Conservation (phyloP, 345 rosid species). For the Cardamine chenopodiifolia region DNA sequence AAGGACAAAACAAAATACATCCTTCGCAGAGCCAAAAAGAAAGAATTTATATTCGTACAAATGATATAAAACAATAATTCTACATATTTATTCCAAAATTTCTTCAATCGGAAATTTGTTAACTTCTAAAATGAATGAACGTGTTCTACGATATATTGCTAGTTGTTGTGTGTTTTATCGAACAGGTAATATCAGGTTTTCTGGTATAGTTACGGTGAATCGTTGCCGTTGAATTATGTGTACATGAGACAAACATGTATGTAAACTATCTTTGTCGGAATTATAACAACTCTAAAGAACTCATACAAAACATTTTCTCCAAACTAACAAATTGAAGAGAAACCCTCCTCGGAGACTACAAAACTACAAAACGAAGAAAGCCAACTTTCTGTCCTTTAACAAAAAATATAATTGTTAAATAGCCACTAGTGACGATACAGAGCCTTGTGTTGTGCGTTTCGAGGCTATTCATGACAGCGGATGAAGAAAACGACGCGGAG, state of each 20-base stretch:
- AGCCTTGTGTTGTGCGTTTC: slow-evolving; percentile 54
- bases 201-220: not conserved
- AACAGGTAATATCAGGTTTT: not conserved
- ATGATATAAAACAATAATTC: not conserved
- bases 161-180: slow-evolving; percentile 5
- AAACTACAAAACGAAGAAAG: not conserved
- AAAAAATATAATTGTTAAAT: too few species aligned
- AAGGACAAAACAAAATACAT: not conserved
- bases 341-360: not conserved
- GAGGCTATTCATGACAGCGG: slow-evolving; percentile 56
- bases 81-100: too few species aligned
- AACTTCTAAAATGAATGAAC: not conserved
- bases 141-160: not conserved
- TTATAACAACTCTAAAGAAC: too few species aligned
- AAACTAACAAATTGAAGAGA: not conserved
- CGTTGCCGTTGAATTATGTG: not conserved
- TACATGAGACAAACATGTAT: slow-evolving; percentile 16
- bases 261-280: too few species aligned
- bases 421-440: slow-evolving; percentile 55
- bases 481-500: slow-evolving; percentile 22
- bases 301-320: not conserved
- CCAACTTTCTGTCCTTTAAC: not conserved
- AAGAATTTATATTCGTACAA: not conserved
- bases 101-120: not conserved
- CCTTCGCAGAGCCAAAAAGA: not conserved